Percentiles rank a stretch among this genome's conserved stretches.
Conservation (phyloP, 176 grass and related monocot species). For the Tillandsia fasciculata region DNA sequence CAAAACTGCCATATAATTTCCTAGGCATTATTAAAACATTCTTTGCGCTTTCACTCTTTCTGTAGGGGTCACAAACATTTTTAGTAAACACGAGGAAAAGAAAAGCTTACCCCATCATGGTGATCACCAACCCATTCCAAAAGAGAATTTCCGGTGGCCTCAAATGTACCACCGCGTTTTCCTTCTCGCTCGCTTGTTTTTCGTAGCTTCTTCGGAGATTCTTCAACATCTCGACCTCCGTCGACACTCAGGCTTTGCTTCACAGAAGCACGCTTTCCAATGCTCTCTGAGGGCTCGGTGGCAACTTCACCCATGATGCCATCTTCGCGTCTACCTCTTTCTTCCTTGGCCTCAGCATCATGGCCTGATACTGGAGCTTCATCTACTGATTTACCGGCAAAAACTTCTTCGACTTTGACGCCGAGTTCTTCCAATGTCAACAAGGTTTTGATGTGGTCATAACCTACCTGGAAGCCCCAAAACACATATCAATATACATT, state of each 20-base stretch:
- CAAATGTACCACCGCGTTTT: background rate
- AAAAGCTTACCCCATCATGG: constrained; percentile 47
- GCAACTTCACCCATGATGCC: background rate
- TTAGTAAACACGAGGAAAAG: background rate
- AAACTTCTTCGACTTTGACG: constrained; percentile 37
- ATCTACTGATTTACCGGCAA: constrained; percentile 12
- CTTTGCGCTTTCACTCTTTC: no score
- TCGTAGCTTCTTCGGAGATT: constrained; percentile 36
- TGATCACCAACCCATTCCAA: constrained; percentile 38
- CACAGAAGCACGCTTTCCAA: background rate
- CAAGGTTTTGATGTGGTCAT: constrained; percentile 63
- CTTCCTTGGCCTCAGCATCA: constrained; percentile 13
- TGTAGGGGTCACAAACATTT: no score
- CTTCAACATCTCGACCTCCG: background rate
- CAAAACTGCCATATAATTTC: no score
- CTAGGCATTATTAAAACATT: no score
- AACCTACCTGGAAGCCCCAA: constrained; percentile 42
- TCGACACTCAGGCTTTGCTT: constrained; percentile 20
- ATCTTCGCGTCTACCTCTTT: background rate
- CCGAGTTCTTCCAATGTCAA: constrained; percentile 51
- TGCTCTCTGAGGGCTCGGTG: background rate
- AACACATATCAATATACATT: background rate
- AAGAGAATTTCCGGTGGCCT: constrained; percentile 39
- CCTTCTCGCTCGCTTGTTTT: constrained; percentile 24
- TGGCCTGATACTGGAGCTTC: constrained; percentile 11